Base-by-base conservation (phyloP, 73 alveolate genomes). In the Durusdinium trenchii region DNA sequence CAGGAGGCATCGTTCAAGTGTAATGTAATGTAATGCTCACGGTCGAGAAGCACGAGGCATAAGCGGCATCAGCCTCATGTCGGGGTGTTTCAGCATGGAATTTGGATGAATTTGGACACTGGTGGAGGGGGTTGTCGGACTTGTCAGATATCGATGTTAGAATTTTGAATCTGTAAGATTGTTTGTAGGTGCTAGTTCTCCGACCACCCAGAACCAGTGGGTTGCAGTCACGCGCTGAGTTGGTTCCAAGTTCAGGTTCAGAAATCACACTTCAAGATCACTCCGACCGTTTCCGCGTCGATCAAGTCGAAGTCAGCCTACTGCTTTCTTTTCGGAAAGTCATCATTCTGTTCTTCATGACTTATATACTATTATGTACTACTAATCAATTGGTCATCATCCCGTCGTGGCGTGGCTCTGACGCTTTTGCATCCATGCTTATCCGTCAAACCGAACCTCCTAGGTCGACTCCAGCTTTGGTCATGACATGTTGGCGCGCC, bases 181-280 rank as follows among this genome's bases (percentile, higher is more conserved):
- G 32, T 62, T 62, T 35, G 9, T 26, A 79, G 91, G 91, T 47
- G 30, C 91, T 6, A 47, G 32, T 4, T 2, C 69, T 4, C 91
- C 91, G 28, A 81, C 64, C 47, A 9, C 45, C 46, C 91, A 81
- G 69, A 81, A 81, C 47, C 91, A 81, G 47, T 81, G 91, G 91
- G 1, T 38, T 23, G n/a, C 69, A 5, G 91, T 28, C 5, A 0
- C 47, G 64, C 71, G 46, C 91, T 28, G 47, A 30, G 81, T 32
- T 60, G 73, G n/a, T 23, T 57, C 73, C n/a, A 60, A 60, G 1
- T 2, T 60, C 73, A 12, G 69, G 69, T n/a, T n/a, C n/a, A 23
- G 0, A 60, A 60, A 60, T 23, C 73, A 60, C n/a, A n/a, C 30
- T 60, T 60, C 73, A 60, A 60, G 6, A 60, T 23, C 18, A 2